These are phyloP conservation scores for Didymella glomerata DNA, from an alignment of 2,329 filamentous ascomycete genomes.

Conservation along the genomic window DNA sequence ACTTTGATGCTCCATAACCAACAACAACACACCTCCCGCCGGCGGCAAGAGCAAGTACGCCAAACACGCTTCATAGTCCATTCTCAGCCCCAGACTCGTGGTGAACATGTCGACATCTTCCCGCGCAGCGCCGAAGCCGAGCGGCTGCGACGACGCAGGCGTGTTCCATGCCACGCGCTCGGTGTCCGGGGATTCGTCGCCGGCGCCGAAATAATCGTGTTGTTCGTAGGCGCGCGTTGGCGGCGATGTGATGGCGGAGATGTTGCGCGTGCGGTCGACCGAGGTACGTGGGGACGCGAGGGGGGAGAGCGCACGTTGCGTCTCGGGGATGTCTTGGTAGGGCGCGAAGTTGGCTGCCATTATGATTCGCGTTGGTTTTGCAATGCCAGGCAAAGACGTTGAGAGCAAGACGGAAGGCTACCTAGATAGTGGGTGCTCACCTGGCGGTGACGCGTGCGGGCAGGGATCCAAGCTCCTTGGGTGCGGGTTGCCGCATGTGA, in stretches of 20 bases:
- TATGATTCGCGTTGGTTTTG: slow-evolving; percentile 1
- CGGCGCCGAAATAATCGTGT: slow-evolving; percentile 51
- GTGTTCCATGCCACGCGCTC: slow-evolving; percentile 45
- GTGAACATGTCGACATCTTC: slow-evolving; percentile 82
- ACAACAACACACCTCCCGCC: slow-evolving; percentile 80
- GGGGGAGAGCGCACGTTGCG: slow-evolving; percentile 80
- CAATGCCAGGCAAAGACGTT: too few species aligned
- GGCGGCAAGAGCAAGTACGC: slow-evolving; percentile 89
- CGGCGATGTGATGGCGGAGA: slow-evolving; percentile 41
- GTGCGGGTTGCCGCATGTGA: slow-evolving; percentile 24
- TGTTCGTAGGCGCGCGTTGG: slow-evolving; percentile 50
- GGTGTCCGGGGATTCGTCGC: slow-evolving; percentile 29
- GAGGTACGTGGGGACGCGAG: slow-evolving; percentile 56
- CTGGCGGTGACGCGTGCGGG: slow-evolving; percentile 22
- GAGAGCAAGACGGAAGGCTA: slow-evolving; percentile 10
- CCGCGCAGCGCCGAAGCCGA: slow-evolving; percentile 47
- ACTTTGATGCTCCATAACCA: slow-evolving; percentile 91
- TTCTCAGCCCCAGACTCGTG: slow-evolving; percentile 83
- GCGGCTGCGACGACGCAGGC: slow-evolving; percentile 12
- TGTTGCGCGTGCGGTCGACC: slow-evolving; percentile 44
- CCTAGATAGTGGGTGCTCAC: background rate
- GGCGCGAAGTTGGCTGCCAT: slow-evolving; percentile 77
- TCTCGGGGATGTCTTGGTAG: slow-evolving; percentile 93
- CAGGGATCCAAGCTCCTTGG: slow-evolving; percentile 30
- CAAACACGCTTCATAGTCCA: slow-evolving; percentile 89